A percentile compares a stretch with the other conserved stretches of the same genome.
Evolutionary conservation across 2,329 filamentous ascomycete genomes (phyloP).

Genomic region (Ophiosphaerella korrae): DNA sequence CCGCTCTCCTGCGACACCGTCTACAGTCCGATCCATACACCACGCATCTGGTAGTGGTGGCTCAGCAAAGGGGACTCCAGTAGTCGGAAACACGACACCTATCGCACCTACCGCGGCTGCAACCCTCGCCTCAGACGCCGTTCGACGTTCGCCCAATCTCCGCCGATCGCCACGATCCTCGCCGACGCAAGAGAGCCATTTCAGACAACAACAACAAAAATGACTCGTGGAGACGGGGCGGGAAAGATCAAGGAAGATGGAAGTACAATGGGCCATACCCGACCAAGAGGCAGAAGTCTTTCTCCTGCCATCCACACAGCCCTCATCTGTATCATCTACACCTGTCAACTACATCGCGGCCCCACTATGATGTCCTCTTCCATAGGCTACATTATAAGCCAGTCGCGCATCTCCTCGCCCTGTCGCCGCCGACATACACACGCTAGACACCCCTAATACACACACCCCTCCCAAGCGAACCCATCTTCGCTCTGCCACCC

Average conservation of each 20-base stretch:
- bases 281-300: conserved; percentile 42
- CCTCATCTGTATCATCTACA: conserved; percentile 29
- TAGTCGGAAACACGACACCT: conserved; percentile 30
- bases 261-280: conserved; percentile 43
- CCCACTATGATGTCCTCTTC: background rate
- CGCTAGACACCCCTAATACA: background rate
- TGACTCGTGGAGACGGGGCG: conserved; percentile 42
- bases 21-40: conserved; percentile 37
- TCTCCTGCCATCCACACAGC: conserved; percentile 36
- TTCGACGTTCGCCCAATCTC: conserved; percentile 35
- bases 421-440: background rate
- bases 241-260: conserved; percentile 42
- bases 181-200: conserved; percentile 34
- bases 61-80: conserved; percentile 35
- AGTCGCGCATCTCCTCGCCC: background rate
- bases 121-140: conserved; percentile 29
- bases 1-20: conserved; percentile 41
- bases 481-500: background rate
- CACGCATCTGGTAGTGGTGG: conserved; percentile 32
- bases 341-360: conserved; percentile 21
- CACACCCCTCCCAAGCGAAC: background rate
- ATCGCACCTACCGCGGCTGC: conserved; percentile 38
- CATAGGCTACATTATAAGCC: background rate
- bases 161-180: conserved; percentile 41
- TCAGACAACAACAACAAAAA: conserved; percentile 29